Conservation (phyloP, 2,329 filamentous ascomycete species). For the Rachicladosporium sp. region DNA sequence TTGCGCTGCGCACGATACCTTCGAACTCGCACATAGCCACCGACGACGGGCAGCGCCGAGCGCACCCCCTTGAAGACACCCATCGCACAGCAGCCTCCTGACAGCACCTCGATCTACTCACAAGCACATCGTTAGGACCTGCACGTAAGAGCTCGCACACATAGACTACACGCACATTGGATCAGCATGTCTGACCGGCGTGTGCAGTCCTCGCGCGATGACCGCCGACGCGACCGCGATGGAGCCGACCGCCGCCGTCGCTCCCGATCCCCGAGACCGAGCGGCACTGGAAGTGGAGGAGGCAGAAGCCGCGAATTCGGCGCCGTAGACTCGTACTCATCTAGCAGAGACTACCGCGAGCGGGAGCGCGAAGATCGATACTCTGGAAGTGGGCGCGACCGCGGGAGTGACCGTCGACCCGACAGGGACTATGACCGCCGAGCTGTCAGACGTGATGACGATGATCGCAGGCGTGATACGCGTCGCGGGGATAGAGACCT, state of each 20-base stretch:
- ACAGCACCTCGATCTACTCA: no score
- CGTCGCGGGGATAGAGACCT: constrained; percentile 27
- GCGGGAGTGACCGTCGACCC: constrained; percentile 50
- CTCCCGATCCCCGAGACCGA: constrained; percentile 59
- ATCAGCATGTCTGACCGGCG: constrained; percentile 25
- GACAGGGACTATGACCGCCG: constrained; percentile 39
- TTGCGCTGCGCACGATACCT: no score
- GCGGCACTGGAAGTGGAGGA: constrained; percentile 54
- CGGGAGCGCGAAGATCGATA: constrained; percentile 90
- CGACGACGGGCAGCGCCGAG: no score
- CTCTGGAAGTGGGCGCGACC: constrained; percentile 48
- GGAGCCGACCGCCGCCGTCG: constrained; percentile 50
- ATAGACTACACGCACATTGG: constrained; percentile 1
- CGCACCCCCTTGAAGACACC: no score
- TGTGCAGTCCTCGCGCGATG: constrained; percentile 34
- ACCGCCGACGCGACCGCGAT: constrained; percentile 31
- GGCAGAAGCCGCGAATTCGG: constrained; percentile 53
- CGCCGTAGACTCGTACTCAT: constrained; percentile 78
- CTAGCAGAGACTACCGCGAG: constrained; percentile 83
- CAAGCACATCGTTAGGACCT: no score
- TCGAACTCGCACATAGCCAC: no score
- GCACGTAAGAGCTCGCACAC: constrained; percentile 4
- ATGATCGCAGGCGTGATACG: constrained; percentile 29
- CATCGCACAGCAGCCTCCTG: no score
- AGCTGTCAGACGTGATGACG: constrained; percentile 55